These are phyloP conservation scores for Penicillium sp. DNA, from an alignment of 2,329 filamentous ascomycete genomes.

Conservation along the genomic window DNA sequence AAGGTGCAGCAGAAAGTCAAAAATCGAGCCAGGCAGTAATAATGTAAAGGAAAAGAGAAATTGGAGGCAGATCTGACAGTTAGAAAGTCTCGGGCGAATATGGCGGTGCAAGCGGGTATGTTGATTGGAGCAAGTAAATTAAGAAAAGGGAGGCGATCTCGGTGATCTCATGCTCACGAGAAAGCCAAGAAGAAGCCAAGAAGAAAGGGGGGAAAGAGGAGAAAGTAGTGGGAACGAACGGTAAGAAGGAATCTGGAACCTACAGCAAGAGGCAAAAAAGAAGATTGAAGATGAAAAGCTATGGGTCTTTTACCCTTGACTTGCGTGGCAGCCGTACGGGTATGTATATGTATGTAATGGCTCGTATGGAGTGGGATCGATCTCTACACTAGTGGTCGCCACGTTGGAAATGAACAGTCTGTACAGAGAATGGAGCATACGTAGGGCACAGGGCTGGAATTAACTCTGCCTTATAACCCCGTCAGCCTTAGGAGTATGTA, in stretches of 20 bases:
- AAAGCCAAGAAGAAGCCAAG: neutral
- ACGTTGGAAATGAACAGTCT: conserved; percentile 11
- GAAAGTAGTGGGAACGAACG: neutral
- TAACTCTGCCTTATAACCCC: conserved; percentile 1
- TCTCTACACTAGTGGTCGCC: neutral
- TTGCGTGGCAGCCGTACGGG: neutral
- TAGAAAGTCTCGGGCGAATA: conserved; percentile 15
- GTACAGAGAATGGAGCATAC: neutral
- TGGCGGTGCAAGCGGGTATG: conserved; percentile 13
- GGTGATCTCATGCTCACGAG: conserved; percentile 22
- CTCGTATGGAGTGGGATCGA: no score
- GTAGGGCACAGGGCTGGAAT: conserved; percentile 8
- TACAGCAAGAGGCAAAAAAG: conserved; percentile 6
- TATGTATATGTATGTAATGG: conserved; percentile 13
- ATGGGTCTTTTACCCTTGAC: conserved; percentile 9
- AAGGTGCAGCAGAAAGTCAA: conserved; percentile 9
- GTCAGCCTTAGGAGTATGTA: conserved; percentile 7
- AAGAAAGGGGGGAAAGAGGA: conserved; percentile 1
- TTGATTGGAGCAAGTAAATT: conserved; percentile 16
- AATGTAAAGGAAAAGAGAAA: neutral
- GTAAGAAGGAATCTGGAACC: conserved; percentile 10
- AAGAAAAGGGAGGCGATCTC: conserved; percentile 17
- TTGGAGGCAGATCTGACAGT: conserved; percentile 11
- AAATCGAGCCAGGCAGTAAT: neutral
- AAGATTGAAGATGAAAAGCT: conserved; percentile 10